Evolutionary conservation across 2,329 filamentous ascomycete genomes (phyloP).

Genomic region (Tolypocladium pustulatum): DNA sequence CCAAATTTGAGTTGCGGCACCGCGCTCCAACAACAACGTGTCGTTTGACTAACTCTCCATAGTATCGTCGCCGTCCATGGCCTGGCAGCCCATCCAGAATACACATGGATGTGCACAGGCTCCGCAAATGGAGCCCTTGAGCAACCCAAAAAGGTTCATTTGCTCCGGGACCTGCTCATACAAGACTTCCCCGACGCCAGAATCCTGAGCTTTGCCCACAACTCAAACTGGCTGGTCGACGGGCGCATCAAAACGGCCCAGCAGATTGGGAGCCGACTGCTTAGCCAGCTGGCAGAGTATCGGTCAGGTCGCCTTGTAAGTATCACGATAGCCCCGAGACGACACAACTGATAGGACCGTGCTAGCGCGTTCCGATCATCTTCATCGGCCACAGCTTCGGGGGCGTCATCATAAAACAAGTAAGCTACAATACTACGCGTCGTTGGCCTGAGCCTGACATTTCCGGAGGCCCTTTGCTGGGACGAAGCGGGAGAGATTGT

Average conservation of each 20-base stretch:
- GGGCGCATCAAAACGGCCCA: slow-evolving; percentile 7
- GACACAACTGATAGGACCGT: neutral
- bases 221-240: slow-evolving; percentile 11
- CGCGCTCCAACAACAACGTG: no score
- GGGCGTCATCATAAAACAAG: slow-evolving; percentile 11
- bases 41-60: no score
- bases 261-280: slow-evolving; percentile 7
- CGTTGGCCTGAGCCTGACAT: neutral
- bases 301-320: neutral
- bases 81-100: slow-evolving; percentile 8
- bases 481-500: neutral
- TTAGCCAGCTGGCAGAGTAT: slow-evolving; percentile 1
- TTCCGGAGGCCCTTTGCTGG: slow-evolving; percentile 2
- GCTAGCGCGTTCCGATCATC: slow-evolving; percentile 7
- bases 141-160: neutral
- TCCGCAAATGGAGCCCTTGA: no score
- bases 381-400: slow-evolving; percentile 12
- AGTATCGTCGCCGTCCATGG: slow-evolving; percentile 12
- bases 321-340: no score
- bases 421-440: neutral
- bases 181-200: slow-evolving; percentile 8
- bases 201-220: slow-evolving; percentile 10
- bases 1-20: no score
- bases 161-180: slow-evolving; percentile 7
- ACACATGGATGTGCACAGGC: slow-evolving; percentile 6